A percentile compares a stretch with the other conserved stretches of the same genome.
These are phyloP conservation scores for Talaromyces borbonicus DNA, from an alignment of 495 filamentous ascomycete genomes.

Conservation along the genomic window DNA sequence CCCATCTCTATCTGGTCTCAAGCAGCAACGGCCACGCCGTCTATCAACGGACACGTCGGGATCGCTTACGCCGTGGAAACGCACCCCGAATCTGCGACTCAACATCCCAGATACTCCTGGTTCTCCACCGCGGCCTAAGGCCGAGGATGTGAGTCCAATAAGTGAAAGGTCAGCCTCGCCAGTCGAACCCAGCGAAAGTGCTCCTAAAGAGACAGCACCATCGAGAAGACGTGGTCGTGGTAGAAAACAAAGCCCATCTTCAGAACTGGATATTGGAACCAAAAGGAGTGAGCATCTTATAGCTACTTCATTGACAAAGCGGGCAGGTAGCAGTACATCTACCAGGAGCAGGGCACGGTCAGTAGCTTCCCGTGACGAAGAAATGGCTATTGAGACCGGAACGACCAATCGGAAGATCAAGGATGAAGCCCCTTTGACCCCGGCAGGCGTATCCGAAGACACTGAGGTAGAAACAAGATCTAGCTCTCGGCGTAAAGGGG, in stretches of 20 bases:
- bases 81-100: slow-evolving; percentile 26
- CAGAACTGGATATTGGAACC: slow-evolving; percentile 16
- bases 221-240: slow-evolving; percentile 16
- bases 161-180: slow-evolving; percentile 39
- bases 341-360: slow-evolving; percentile 52
- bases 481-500: slow-evolving; percentile 39
- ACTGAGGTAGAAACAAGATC: slow-evolving; percentile 35
- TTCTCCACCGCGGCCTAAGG: slow-evolving; percentile 37
- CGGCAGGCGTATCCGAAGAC: slow-evolving; percentile 29
- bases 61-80: slow-evolving; percentile 42
- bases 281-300: slow-evolving; percentile 29
- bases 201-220: slow-evolving; percentile 18
- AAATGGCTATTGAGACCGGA: slow-evolving; percentile 37
- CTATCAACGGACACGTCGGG: slow-evolving; percentile 35
- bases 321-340: slow-evolving; percentile 44
- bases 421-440: slow-evolving; percentile 53
- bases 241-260: slow-evolving; percentile 13
- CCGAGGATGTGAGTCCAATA: slow-evolving; percentile 44
- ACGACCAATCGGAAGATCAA: slow-evolving; percentile 47
- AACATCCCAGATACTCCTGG: slow-evolving; percentile 28
- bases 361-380: slow-evolving; percentile 45
- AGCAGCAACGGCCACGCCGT: slow-evolving; percentile 21
- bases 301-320: slow-evolving; percentile 21
- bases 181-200: slow-evolving; percentile 23
- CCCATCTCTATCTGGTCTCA: slow-evolving; percentile 17